Base-by-base conservation (phyloP, 1,139 yeast species). In the Suhomyces kunorum region DNA sequence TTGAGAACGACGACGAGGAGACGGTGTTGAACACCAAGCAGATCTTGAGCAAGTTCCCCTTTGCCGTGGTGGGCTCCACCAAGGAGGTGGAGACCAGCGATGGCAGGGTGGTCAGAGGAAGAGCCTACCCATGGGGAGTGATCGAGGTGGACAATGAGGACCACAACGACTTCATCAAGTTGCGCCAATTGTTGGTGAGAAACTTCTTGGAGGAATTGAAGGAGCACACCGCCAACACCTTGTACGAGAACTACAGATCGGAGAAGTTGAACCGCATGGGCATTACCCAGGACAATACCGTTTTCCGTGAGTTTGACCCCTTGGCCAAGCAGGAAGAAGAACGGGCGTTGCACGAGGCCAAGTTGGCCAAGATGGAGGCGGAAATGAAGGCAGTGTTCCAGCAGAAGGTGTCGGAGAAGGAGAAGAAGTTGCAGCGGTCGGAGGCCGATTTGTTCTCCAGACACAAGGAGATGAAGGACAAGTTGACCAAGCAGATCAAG, bases 341-440 rank as follows among this genome's bases (percentile, higher is more conserved):
- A 68, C 83, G 88, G 57, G 83, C 87, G 30, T 74, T 88, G 56
- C 98, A 92, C 62, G 97, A 89, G 68, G 95, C 96, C 46, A 88
- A 92, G 61, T 76, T 94, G 55, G 84, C 92, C 45, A 89, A 88
- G 71, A 81, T 94, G 85, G 98, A 94, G 70, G 80, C 89, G 26
- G 98, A 92, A 68, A 89, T 94, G 98, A 90, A 92, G 72, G 78
- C 83, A 19, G 96, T 94, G 43, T 94, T 94, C 81, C 96, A 90
- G 68, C 95, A 87, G 61, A 94, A 92, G 72, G 98, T 94, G 28
- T 75, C 86, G 44, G 98, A 90, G 68, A 94, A 94, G 81, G 99
- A 94, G 67, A 87, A 89, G 76, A 90, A 90, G 71, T 80, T 94
- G 63, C 96, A 90, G 72, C 87, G 90, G 69, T 88, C 97, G 36